phyloP scores from a whole-genome alignment of 345 rosid species.

The Linum usitatissimum region DNA sequence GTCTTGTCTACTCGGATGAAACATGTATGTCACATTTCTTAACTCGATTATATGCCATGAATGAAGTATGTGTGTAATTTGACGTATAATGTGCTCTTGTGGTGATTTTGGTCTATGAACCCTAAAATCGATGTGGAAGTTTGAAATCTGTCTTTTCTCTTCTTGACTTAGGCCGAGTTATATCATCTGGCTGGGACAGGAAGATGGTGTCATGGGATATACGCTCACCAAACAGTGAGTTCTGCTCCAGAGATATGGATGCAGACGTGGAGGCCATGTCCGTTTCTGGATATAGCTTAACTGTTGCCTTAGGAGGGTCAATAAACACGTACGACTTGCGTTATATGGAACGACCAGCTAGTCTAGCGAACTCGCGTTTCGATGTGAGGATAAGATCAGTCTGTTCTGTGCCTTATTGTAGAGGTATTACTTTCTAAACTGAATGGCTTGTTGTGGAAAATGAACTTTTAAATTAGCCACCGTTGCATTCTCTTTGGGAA shows the following conservation, averaged over 20 bases:
- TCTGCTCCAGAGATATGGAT: slow-evolving; percentile 20
- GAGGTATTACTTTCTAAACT: slow-evolving; percentile 32
- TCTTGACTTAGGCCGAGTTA: slow-evolving; percentile 41
- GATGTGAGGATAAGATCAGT: slow-evolving; percentile 50
- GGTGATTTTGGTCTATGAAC: neutral
- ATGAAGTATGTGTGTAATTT: neutral
- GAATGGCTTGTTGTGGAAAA: too few species aligned
- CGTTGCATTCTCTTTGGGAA: too few species aligned
- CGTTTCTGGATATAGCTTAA: slow-evolving; percentile 48
- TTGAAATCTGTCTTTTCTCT: slow-evolving; percentile 4
- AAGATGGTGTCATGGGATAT: slow-evolving; percentile 62
- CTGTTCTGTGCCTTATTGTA: slow-evolving; percentile 33
- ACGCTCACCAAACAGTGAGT: slow-evolving; percentile 26
- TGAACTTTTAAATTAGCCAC: too few species aligned
- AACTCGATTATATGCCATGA: neutral
- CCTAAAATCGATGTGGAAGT: neutral
- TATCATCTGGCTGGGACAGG: slow-evolving; percentile 75
- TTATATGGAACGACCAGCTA: slow-evolving; percentile 39
- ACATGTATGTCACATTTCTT: slow-evolving; percentile 36
- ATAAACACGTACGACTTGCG: slow-evolving; percentile 55
- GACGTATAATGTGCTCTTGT: neutral
- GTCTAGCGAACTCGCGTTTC: slow-evolving; percentile 34
- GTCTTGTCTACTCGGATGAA: slow-evolving; percentile 44
- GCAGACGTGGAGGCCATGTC: slow-evolving; percentile 59
- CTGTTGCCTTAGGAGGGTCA: slow-evolving; percentile 51